These are phyloP conservation scores for Cystofilobasidium bisporidii DNA, from an alignment of 768 basidiomycete genomes.

Conservation along the genomic window DNA sequence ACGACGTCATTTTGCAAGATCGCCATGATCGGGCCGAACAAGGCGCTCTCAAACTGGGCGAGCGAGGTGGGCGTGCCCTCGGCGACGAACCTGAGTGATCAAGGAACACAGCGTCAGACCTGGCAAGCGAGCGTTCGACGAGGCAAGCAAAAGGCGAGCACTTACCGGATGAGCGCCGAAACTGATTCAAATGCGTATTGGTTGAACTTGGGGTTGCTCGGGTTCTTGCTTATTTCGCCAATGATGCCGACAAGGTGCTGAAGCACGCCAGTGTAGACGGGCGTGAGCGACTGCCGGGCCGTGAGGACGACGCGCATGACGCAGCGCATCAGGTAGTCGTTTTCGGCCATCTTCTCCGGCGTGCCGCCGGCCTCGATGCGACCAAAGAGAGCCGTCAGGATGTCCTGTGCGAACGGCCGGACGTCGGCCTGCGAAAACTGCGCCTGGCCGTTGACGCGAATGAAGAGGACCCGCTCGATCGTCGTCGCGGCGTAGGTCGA, in stretches of 20 bases:
- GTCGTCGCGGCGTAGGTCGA: constrained; percentile 96
- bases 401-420: constrained; percentile 63
- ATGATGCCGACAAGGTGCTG: constrained; percentile 70
- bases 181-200: constrained; percentile 96
- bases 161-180: constrained; percentile 77
- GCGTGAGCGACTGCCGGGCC: constrained; percentile 64
- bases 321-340: constrained; percentile 97
- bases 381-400: constrained; percentile 56
- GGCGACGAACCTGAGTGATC: constrained; percentile 59
- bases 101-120: neutral
- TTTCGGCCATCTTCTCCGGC: constrained; percentile 89
- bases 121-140: neutral
- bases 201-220: constrained; percentile 94
- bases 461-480: constrained; percentile 89
- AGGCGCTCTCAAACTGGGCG: constrained; percentile 61
- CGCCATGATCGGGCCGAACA: constrained; percentile 77
- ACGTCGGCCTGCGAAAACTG: constrained; percentile 85
- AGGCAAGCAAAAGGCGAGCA: neutral
- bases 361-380: constrained; percentile 71
- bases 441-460: constrained; percentile 65
- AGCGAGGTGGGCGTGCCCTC: constrained; percentile 59
- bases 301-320: constrained; percentile 89
- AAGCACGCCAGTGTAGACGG: constrained; percentile 57
- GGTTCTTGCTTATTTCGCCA: constrained; percentile 83
- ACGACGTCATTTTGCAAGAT: constrained; percentile 89